Evolutionary conservation across 2,329 filamentous ascomycete genomes (phyloP).

Genomic region (Aspergillus pseudonomiae): DNA sequence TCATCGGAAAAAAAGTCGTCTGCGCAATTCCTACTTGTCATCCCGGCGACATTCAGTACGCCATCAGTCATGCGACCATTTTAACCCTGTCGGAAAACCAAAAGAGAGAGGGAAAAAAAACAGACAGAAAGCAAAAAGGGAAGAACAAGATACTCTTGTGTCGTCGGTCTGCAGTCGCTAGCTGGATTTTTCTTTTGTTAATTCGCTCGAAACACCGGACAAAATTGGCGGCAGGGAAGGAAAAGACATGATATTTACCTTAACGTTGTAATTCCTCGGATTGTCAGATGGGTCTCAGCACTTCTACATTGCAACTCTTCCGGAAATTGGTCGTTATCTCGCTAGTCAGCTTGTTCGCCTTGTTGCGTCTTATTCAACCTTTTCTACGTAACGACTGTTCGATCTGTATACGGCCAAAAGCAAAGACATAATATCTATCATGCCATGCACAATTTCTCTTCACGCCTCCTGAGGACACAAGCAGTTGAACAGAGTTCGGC

Average conservation of each 20-base stretch:
- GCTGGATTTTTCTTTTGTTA: slow-evolving; percentile 44
- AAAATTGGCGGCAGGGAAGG: slow-evolving; percentile 46
- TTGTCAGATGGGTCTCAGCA: slow-evolving; percentile 47
- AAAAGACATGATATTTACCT: slow-evolving; percentile 31
- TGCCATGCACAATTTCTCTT: slow-evolving; percentile 19
- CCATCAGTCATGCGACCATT: slow-evolving; percentile 37
- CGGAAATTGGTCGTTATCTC: slow-evolving; percentile 43
- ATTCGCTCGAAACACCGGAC: slow-evolving; percentile 42
- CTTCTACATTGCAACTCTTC: slow-evolving; percentile 40
- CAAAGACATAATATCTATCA: slow-evolving; percentile 21
- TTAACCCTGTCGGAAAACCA: slow-evolving; percentile 25
- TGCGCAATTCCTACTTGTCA: slow-evolving; percentile 39
- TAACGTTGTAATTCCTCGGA: slow-evolving; percentile 51
- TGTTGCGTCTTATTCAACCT: slow-evolving; percentile 39
- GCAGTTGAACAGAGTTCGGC: slow-evolving; percentile 21
- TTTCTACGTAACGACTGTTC: slow-evolving; percentile 46
- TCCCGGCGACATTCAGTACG: slow-evolving; percentile 39
- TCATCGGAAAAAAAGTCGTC: slow-evolving; percentile 33
- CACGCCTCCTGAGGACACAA: slow-evolving; percentile 13
- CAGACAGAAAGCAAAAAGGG: slow-evolving; percentile 12
- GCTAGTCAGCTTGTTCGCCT: slow-evolving; percentile 46
- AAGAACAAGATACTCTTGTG: slow-evolving; percentile 28
- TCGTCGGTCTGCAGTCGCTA: slow-evolving; percentile 41
- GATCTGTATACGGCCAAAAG: slow-evolving; percentile 41
- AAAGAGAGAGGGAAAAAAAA: slow-evolving; percentile 12